Evolutionary conservation across 2,329 filamentous ascomycete genomes (phyloP).

Genomic region (Alternaria postmessia): DNA sequence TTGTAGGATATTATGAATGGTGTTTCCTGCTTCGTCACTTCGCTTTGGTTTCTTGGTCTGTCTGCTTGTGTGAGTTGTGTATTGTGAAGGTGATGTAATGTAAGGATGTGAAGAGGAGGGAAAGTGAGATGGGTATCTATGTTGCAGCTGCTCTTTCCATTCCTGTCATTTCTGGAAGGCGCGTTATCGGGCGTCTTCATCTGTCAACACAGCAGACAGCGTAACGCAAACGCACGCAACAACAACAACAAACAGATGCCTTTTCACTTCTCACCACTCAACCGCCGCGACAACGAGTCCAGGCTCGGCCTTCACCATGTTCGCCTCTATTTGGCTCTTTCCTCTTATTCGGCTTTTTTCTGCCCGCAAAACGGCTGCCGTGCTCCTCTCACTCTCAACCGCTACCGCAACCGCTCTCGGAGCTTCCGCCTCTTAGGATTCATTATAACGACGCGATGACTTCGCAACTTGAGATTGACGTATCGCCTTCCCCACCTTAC

Average conservation of each 20-base stretch:
- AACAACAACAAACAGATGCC: neutral
- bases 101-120: neutral
- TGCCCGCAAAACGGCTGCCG: neutral
- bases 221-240: neutral
- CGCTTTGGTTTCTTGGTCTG: neutral
- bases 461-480: neutral
- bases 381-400: neutral
- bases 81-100: neutral
- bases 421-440: neutral
- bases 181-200: neutral
- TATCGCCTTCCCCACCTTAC: neutral
- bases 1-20: slow-evolving; percentile 31
- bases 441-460: neutral
- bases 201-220: neutral
- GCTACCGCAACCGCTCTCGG: neutral
- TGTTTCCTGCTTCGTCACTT: slow-evolving; percentile 11
- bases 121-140: neutral
- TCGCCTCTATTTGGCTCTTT: neutral
- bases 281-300: neutral
- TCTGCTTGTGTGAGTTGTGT: neutral
- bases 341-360: neutral
- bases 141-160: neutral
- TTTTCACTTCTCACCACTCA: neutral
- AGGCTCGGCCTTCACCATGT: neutral
- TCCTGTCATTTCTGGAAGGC: neutral